These are phyloP conservation scores for Hyaloscypha variabilis DNA, from an alignment of 495 filamentous ascomycete genomes.

Conservation along the genomic window DNA sequence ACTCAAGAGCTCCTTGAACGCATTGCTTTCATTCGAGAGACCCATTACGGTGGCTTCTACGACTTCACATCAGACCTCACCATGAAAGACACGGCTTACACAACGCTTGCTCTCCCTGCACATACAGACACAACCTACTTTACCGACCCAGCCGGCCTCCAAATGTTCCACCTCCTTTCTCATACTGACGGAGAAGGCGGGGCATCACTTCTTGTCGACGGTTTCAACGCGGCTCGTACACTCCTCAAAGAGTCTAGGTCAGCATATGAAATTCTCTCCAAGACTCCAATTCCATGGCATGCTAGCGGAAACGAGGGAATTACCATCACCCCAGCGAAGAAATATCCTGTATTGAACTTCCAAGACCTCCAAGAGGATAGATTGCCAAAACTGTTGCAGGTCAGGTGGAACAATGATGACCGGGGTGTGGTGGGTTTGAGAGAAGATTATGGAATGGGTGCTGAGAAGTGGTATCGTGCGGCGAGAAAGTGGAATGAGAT, in stretches of 20 bases:
- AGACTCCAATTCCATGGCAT: conserved; percentile 65
- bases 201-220: conserved; percentile 77
- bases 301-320: conserved; percentile 83
- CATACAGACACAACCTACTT: conserved; percentile 98
- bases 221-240: conserved; percentile 67
- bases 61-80: conserved; percentile 89
- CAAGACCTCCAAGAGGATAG: conserved; percentile 43
- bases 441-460: conserved; percentile 39
- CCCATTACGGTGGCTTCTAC: conserved; percentile 95
- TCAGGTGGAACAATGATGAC: conserved; percentile 94
- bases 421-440: conserved; percentile 58
- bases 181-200: conserved; percentile 72
- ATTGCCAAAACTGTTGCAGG: conserved; percentile 50
- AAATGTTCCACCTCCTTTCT: conserved; percentile 86
- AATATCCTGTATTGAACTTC: conserved; percentile 67
- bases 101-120: conserved; percentile 68
- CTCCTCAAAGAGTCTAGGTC: conserved; percentile 50
- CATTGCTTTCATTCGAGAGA: conserved; percentile 81
- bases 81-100: conserved; percentile 93
- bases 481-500: conserved; percentile 67
- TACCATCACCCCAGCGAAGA: conserved; percentile 67
- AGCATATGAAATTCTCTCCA: conserved; percentile 54
- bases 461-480: conserved; percentile 73
- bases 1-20: conserved; percentile 73
- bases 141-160: conserved; percentile 83